These are phyloP conservation scores for Verticillium nubilum DNA, from an alignment of 2,329 filamentous ascomycete genomes.

Conservation along the genomic window DNA sequence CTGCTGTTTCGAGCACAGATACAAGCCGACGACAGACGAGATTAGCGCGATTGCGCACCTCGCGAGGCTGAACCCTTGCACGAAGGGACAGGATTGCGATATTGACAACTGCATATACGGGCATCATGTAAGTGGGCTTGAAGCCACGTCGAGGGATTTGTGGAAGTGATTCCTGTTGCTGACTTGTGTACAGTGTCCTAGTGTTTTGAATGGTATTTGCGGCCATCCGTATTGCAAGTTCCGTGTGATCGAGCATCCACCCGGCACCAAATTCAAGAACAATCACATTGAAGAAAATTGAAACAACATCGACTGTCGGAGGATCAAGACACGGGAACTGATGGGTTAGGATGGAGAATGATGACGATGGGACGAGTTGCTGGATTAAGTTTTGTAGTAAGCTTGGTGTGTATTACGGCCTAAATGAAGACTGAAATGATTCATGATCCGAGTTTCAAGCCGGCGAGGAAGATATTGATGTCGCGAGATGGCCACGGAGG, in stretches of 20 bases:
- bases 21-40: conserved; percentile 48
- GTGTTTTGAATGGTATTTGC: conserved; percentile 44
- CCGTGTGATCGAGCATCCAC: conserved; percentile 45
- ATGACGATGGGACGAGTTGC: not conserved
- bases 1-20: conserved; percentile 53
- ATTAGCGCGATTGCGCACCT: conserved; percentile 50
- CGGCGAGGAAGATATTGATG: too few relatives aligned
- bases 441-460: too few relatives aligned
- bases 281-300: conserved; percentile 25
- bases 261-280: conserved; percentile 46
- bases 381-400: too few relatives aligned
- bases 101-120: conserved; percentile 56
- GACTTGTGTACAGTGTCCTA: conserved; percentile 39
- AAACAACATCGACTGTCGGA: not conserved
- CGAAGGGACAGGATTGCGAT: conserved; percentile 51
- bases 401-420: not conserved
- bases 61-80: conserved; percentile 53
- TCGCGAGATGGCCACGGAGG: too few relatives aligned
- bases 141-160: too few relatives aligned
- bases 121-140: conserved; percentile 53
- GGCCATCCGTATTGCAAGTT: conserved; percentile 53
- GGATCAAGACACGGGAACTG: too few relatives aligned
- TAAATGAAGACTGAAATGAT: too few relatives aligned
- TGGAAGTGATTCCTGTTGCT: not conserved
- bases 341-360: not conserved